Evolutionary conservation across 73 alveolate species (phyloP).

Genomic region (Stentor roeselii): DNA sequence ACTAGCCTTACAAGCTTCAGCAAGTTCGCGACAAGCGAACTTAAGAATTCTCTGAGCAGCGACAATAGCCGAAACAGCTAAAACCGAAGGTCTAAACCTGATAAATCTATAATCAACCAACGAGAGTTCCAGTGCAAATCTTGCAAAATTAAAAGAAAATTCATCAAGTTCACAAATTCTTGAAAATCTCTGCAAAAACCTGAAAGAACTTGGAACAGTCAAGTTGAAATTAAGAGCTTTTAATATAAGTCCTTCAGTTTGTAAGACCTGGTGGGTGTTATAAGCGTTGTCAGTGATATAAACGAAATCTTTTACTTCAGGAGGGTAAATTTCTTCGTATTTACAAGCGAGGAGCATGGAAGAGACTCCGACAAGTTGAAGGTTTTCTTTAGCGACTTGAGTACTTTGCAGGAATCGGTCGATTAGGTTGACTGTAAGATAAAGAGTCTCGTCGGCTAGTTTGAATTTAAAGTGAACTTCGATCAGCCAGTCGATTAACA

Average conservation of each 20-base stretch:
- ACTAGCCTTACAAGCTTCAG: too few species aligned
- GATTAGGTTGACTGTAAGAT: slow-evolving; percentile 70
- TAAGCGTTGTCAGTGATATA: slow-evolving; percentile 88
- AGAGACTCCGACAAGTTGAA: slow-evolving; percentile 42
- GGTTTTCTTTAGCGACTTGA: slow-evolving; percentile 28
- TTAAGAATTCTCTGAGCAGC: too few species aligned
- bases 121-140: too few species aligned
- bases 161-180: slow-evolving; percentile 38
- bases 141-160: too few species aligned
- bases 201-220: slow-evolving; percentile 47
- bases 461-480: slow-evolving; percentile 88
- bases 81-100: too few species aligned
- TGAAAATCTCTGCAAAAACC: slow-evolving; percentile 52
- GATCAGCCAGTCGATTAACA: slow-evolving; percentile 81
- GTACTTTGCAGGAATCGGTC: too few species aligned
- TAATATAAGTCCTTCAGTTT: slow-evolving; percentile 72
- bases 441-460: slow-evolving; percentile 86
- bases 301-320: slow-evolving; percentile 82
- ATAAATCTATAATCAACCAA: too few species aligned
- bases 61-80: too few species aligned
- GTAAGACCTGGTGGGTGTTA: slow-evolving; percentile 71
- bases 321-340: too few species aligned
- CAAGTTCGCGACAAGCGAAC: too few species aligned
- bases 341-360: slow-evolving; percentile 45
- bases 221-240: slow-evolving; percentile 74